Evolutionary conservation across 2,329 filamentous ascomycete genomes (phyloP), one percentile per base, ranked within the genome.

Genomic region (Aureobasidium mangrovei): DNA sequence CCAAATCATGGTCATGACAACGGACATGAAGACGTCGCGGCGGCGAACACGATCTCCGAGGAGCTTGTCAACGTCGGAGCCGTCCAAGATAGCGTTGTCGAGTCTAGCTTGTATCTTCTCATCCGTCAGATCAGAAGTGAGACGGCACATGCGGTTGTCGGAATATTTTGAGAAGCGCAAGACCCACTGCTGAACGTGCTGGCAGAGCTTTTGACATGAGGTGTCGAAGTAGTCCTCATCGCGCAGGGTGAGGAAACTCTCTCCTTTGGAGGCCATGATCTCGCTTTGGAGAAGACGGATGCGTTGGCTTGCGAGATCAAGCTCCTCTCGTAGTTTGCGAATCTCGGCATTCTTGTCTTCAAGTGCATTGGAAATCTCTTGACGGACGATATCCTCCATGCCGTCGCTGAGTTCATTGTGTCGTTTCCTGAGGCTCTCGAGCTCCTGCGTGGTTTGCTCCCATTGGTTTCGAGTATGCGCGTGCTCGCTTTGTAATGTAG

Each of bases 1-100:
- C 91, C 91, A 98, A 49, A 98, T 84, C 90, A 98, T 96, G 58
- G 87, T 93, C 91, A 97, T 97, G 54, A 91, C 88, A 70, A 98
- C 90, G 36, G 90, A 93, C 89, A 97, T 96, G 77, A 98, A 96
- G 56, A 97, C 84, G 68, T 97, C 91, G 57, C 91, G 84, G 58
- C 93, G 85, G 64, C 81, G 84, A 53, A 96, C 86, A 38, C 94
- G 87, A 68, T 98, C 91, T 60, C 81, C 80, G 46, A 98, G 83
- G 65, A 95, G 93, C 56, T 77, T 75, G 70, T 97, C 90, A 59
- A 95, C 90, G 66, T 97, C 91, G 43, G 89, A 89, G 58, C 91
- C 93, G 71, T 98, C 94, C 28, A 98, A 79, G 53, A 98, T 84
- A 58, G 89, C 83, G 69, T 96, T 96, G 73, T 97, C 93, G 45